Evolutionary conservation across 2,329 filamentous ascomycete genomes (phyloP).

Genomic region (Colletotrichum abscissum): DNA sequence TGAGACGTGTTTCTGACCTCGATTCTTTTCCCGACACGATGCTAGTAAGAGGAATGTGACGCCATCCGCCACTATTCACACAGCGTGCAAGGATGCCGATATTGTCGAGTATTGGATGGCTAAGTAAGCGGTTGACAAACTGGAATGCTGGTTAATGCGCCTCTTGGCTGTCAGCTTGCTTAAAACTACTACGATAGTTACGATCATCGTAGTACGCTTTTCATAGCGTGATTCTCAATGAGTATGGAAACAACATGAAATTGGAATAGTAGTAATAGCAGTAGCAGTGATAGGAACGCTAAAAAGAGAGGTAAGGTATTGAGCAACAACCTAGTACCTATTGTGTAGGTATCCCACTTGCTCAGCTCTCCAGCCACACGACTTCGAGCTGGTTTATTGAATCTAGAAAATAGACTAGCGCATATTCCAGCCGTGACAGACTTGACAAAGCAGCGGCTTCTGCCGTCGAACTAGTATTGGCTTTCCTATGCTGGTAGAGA

Average conservation of each 20-base stretch:
- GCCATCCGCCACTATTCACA: constrained; percentile 16
- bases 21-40: neutral
- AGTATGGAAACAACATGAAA: too few relatives aligned
- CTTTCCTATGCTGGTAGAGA: too few relatives aligned
- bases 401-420: constrained; percentile 13
- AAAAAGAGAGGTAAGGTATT: too few relatives aligned
- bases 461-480: neutral
- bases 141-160: too few relatives aligned
- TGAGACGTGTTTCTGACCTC: neutral
- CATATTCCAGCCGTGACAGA: neutral
- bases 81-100: neutral
- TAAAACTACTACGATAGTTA: too few relatives aligned
- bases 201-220: too few relatives aligned
- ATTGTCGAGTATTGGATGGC: constrained; percentile 6
- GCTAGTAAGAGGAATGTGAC: neutral
- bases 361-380: constrained; percentile 19
- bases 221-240: too few relatives aligned
- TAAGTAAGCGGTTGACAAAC: too few relatives aligned
- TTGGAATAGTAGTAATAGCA: too few relatives aligned
- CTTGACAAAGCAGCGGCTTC: neutral
- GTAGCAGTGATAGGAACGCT: too few relatives aligned
- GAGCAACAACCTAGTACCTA: too few relatives aligned
- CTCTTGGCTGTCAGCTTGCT: too few relatives aligned
- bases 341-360: neutral
- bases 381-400: constrained; percentile 15